Evolutionary conservation across 2,329 filamentous ascomycete species (phyloP).

Genomic region (Lomentospora prolificans): DNA sequence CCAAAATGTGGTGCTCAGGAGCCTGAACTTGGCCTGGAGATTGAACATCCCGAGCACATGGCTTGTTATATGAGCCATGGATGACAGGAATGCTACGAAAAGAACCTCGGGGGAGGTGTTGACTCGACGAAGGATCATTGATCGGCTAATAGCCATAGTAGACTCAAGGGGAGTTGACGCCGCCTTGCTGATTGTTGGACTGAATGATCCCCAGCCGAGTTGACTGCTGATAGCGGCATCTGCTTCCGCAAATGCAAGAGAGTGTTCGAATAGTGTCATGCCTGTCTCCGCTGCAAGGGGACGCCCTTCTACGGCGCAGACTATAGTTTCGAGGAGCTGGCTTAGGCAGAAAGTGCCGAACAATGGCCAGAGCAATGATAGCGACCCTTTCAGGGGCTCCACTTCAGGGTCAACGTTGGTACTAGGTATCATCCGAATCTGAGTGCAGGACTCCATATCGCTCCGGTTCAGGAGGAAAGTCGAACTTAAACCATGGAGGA

Average conservation of each 20-base stretch:
- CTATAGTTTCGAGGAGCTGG: constrained; percentile 81
- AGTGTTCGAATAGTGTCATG: constrained; percentile 95
- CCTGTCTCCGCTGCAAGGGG: constrained; percentile 75
- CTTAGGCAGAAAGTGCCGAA: constrained; percentile 63
- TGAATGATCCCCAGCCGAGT: constrained; percentile 53
- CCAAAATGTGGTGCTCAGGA: constrained; percentile 83
- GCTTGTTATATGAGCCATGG: constrained; percentile 79
- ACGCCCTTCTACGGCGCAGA: constrained; percentile 78
- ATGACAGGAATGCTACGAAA: constrained; percentile 76
- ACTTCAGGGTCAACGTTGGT: constrained; percentile 38
- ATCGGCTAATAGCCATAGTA: constrained; percentile 43
- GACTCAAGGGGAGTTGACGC: constrained; percentile 12
- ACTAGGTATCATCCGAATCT: constrained; percentile 54
- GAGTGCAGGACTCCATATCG: constrained; percentile 65
- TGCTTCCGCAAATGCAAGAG: constrained; percentile 88
- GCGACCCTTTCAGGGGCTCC: constrained; percentile 62
- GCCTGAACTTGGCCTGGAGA: constrained; percentile 67
- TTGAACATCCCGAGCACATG: constrained; percentile 74
- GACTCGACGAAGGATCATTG: constrained; percentile 65
- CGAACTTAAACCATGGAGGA: constrained; percentile 65
- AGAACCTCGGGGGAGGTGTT: constrained; percentile 88
- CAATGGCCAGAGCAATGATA: constrained; percentile 66
- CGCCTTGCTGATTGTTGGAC: constrained; percentile 9
- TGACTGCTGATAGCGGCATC: constrained; percentile 79
- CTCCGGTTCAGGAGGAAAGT: constrained; percentile 61